Evolutionary conservation across 1,284 basidiomycete species (phyloP), one percentile per base, ranked within the genome.

Genomic region (Polyporus tsugae): DNA sequence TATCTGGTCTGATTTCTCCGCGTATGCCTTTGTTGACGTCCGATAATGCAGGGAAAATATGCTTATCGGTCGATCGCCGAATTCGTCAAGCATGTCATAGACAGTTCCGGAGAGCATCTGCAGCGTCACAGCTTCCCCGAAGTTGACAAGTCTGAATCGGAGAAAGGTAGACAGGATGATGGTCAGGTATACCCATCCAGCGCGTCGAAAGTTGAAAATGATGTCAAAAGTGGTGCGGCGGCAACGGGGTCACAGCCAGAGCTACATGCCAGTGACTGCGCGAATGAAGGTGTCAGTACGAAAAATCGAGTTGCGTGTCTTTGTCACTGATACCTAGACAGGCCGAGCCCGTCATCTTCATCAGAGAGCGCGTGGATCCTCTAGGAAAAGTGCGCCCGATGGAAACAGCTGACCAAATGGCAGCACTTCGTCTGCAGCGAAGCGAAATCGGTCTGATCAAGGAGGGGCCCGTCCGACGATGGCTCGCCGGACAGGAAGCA

Each of bases 311-410:
- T 42, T 11, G 11, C 15, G 15, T 17, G 25, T n/a, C 6, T 17
- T 59, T 19, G n/a, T n/a, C 57, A 10, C 58, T 60, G 36, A 60
- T 7, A 9, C 22, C 38, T 25, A 41, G 39, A 4, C 57, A 74
- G 72, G 80, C 81, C 59, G 76, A 80, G 33, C 71, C 77, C 13
- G 75, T 82, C 11, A 44, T 78, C 36, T 91, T 93, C 86, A 94
- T 99, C 69, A 88, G 97, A 41, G 96, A 99, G 80, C 89, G 97
- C 13, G 90, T 99, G 25, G 90, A 92, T 22, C 90, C 91, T 4
- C 84, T 85, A 29, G 97, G 97, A 7, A 80, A 89, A 7, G 85
- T 95, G 19, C 89, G 96, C 11, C 86, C 92, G 0, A 85, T 99
- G 71, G 96, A 98, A 76, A 84, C 90, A 0, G 85, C 87, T 68